phyloP scores from a whole-genome alignment of 305 asterid genomes.

The Coffea humblotiana region DNA sequence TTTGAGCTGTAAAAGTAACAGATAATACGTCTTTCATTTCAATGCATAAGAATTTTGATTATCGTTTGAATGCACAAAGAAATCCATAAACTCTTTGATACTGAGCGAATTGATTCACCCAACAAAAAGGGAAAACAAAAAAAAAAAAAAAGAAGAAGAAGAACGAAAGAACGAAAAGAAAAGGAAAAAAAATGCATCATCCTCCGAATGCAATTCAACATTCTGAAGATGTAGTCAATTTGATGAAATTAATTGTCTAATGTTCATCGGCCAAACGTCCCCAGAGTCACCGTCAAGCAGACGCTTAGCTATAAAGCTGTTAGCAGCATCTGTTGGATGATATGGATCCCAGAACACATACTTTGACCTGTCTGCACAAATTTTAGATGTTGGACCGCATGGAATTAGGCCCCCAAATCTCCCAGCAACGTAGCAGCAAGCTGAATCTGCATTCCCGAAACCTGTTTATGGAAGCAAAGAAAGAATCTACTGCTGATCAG shows the following conservation, averaged over 20 bases:
- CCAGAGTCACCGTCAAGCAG: conserved; percentile 45
- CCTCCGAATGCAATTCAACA: not conserved
- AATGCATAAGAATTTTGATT: no score
- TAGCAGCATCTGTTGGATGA: conserved; percentile 71
- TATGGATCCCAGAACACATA: conserved; percentile 80
- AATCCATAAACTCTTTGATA: not conserved
- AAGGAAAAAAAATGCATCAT: not conserved
- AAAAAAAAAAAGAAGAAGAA: no score
- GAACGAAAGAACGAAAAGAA: not conserved
- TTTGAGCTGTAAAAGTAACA: no score
- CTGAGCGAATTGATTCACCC: not conserved
- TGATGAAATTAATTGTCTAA: conserved; percentile 40
- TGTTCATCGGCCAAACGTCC: conserved; percentile 63
- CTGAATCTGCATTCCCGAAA: conserved; percentile 52
- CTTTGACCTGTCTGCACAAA: conserved; percentile 62
- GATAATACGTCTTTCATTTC: no score
- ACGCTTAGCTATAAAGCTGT: conserved; percentile 48
- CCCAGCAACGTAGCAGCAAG: conserved; percentile 64
- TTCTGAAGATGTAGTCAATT: not conserved
- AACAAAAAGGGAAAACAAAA: no score
- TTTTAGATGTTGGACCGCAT: conserved; percentile 59
- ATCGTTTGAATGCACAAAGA: no score
- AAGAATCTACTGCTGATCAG: not conserved
- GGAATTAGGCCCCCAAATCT: conserved; percentile 66
- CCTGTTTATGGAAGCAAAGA: conserved; percentile 31